phyloP scores from a whole-genome alignment of 2,329 filamentous ascomycete genomes.

The Monilinia laxa region DNA sequence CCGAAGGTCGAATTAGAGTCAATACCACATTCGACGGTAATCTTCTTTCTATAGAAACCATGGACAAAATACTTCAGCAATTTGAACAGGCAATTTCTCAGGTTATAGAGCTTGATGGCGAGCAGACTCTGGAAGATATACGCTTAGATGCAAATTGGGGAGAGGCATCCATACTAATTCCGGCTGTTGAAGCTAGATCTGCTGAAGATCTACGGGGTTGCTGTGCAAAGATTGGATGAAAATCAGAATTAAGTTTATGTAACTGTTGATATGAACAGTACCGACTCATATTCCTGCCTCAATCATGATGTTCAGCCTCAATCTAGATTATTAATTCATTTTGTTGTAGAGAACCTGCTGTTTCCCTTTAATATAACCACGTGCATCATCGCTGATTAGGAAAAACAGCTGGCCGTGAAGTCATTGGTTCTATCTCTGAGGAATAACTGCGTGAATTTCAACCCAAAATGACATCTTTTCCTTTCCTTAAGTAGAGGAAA shows the following conservation, averaged over 20 bases:
- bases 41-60: slow-evolving; percentile 7
- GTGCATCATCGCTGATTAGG: no score
- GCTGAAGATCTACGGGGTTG: background rate
- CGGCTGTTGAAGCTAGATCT: slow-evolving; percentile 8
- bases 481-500: no score
- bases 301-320: no score
- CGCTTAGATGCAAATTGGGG: background rate
- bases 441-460: no score
- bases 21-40: background rate
- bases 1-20: slow-evolving; percentile 10
- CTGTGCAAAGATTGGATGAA: background rate
- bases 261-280: no score
- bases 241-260: background rate
- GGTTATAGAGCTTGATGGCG: background rate
- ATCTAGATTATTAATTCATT: no score
- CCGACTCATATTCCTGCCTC: no score
- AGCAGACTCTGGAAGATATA: slow-evolving; percentile 10
- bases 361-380: no score
- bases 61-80: slow-evolving; percentile 6
- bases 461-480: no score
- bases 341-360: no score
- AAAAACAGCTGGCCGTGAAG: no score
- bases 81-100: background rate
- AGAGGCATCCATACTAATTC: slow-evolving; percentile 4
- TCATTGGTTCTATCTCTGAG: no score